Base-by-base conservation (phyloP, 2,329 filamentous ascomycete genomes). In the Colletotrichum melonis region DNA sequence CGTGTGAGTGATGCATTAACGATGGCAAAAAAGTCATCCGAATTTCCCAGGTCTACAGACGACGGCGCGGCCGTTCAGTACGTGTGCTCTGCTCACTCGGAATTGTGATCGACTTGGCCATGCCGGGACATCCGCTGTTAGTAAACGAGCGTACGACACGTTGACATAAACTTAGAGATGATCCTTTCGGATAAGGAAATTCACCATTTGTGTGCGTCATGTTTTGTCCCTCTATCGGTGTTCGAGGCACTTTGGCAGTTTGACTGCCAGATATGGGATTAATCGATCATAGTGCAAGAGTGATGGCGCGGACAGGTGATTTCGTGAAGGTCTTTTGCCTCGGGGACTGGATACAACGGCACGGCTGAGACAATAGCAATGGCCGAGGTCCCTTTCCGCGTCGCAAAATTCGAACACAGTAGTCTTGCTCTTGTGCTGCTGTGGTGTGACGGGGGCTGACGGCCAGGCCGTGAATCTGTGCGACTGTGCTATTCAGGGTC, bases 311-410 rank as follows among this genome's bases (percentile, higher is more conserved):
- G 35, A 7, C 64, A n/a, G 63, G 49, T 46, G 63, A 67, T 52
- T 57, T 35, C 16, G 16, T 26, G 14, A 32, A 19, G 64, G 12
- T 14, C 30, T 24, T 63, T 35, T 22, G 64, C 24, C 8, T n/a
- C 26, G 22, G 26, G 14, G 9, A 24, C 42, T 22, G 11, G 38
- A 22, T n/a, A 35, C 64, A 26, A 52, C 26, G 30, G 54, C 8
- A 63, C 28, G 22, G 12, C 30, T 57, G 30, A 72, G 52, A 72
- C 57, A 60, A n/a, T 11, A 30, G 49, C 49, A 32, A 26, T 28
- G 42, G 69, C 69, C 69, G 64, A 67, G 49, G 62, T 49, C 22
- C 32, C 60, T 58, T 22, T 65, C 16, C 8, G 26, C 19, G 35
- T 62, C 8, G 28, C 9, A 19, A 19, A n/a, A 38, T 30, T n/a